phyloP scores from a whole-genome alignment of 805 yeast species.

The fission yeast (Schizosaccharomyces pombe) region DNA sequence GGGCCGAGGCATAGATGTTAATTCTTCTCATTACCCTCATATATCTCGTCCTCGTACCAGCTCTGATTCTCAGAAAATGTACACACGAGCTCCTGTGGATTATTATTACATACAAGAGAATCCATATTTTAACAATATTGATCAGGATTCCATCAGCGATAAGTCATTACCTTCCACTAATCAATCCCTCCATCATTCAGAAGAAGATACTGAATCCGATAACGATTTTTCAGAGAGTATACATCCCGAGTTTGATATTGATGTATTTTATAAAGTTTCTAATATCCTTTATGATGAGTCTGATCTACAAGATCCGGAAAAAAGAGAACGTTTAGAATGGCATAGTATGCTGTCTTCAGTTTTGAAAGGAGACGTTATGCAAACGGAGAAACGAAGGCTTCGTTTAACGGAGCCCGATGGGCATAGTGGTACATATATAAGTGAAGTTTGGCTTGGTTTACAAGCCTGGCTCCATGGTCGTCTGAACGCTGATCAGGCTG shows the following conservation, averaged over 20 bases:
- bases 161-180: not conserved
- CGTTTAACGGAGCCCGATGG: conserved; percentile 12
- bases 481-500: conserved; percentile 52
- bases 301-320: conserved; percentile 15
- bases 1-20: not conserved
- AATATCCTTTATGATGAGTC: conserved; percentile 5
- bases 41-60: not conserved
- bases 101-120: not conserved
- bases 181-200: not conserved
- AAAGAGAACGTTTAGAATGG: conserved; percentile 72
- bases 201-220: not conserved
- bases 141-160: not conserved
- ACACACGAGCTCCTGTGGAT: not conserved
- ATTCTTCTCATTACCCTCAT: not conserved
- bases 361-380: conserved; percentile 81
- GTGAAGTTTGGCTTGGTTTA: conserved; percentile 65
- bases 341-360: conserved; percentile 80
- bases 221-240: not conserved
- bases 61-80: not conserved
- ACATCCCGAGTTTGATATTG: not conserved
- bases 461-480: conserved; percentile 64
- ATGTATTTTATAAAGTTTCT: not conserved
- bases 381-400: conserved; percentile 58
- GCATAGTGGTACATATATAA: conserved; percentile 23
- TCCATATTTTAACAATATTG: not conserved